Conservation (phyloP, 768 basidiomycete species). For the Termitomyces sp. region DNA sequence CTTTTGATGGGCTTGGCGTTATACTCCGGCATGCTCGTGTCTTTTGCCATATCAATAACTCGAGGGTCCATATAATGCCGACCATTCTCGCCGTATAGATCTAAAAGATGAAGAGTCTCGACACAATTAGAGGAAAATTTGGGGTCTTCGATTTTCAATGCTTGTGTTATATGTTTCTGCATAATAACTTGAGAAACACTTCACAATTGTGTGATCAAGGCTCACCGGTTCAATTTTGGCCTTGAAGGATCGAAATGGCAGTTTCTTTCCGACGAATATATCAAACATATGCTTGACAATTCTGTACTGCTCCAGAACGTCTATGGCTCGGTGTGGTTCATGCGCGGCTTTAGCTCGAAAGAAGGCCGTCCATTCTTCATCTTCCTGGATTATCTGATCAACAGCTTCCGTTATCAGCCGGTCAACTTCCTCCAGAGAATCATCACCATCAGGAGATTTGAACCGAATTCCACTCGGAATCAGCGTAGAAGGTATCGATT, state of each 20-base stretch:
- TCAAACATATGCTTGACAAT: constrained; percentile 53
- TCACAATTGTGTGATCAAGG: neutral
- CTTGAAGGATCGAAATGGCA: constrained; percentile 36
- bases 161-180: constrained; percentile 54
- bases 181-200: constrained; percentile 1
- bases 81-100: constrained; percentile 57
- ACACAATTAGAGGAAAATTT: constrained; percentile 46
- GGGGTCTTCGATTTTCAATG: constrained; percentile 42
- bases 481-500: neutral
- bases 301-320: constrained; percentile 47
- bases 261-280: constrained; percentile 39
- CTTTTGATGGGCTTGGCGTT: constrained; percentile 46
- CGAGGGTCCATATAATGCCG: constrained; percentile 45
- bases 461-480: constrained; percentile 15
- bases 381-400: constrained; percentile 40
- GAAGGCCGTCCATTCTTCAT: constrained; percentile 44
- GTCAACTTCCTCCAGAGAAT: constrained; percentile 38
- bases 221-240: constrained; percentile 46
- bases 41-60: constrained; percentile 51
- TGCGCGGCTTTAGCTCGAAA: constrained; percentile 38
- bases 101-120: constrained; percentile 50
- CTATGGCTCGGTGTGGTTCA: constrained; percentile 36
- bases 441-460: constrained; percentile 31
- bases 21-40: constrained; percentile 38
- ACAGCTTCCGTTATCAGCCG: constrained; percentile 43